Evolutionary conservation across 148 eudicot genomes (phyloP).

Genomic region (Polygonum aviculare): DNA sequence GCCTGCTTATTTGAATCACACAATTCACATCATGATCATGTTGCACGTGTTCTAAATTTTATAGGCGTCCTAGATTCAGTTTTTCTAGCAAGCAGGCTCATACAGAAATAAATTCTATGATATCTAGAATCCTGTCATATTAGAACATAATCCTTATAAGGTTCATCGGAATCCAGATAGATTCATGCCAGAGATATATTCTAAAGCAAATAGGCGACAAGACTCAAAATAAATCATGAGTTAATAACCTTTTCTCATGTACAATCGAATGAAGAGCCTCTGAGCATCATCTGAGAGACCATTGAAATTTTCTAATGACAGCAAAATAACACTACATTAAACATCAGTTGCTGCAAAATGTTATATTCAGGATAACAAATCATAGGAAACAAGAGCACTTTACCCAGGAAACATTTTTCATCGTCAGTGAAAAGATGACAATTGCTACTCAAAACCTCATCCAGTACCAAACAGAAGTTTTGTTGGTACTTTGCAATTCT

Average conservation of each 20-base stretch:
- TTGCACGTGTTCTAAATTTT: not conserved
- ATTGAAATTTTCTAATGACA: constrained; percentile 48
- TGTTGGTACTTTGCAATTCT: constrained; percentile 53
- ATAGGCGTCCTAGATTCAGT: not conserved
- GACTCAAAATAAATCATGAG: not conserved
- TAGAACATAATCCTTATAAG: not conserved
- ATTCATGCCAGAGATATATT: not conserved
- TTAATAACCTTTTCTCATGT: constrained; percentile 69
- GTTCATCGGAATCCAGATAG: not conserved
- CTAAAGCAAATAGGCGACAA: not conserved
- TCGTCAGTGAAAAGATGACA: constrained; percentile 50
- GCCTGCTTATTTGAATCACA: not conserved
- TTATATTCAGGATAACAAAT: not conserved
- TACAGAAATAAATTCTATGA: not conserved
- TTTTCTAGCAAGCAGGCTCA: not conserved
- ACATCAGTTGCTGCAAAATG: not conserved
- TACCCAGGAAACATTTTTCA: constrained; percentile 65
- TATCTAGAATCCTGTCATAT: not conserved
- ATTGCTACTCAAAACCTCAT: constrained; percentile 57
- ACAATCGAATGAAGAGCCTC: constrained; percentile 82
- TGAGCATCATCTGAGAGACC: constrained; percentile 81
- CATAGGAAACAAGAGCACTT: not conserved
- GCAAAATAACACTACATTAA: constrained; percentile 9
- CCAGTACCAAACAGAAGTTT: constrained; percentile 53
- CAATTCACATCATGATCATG: not conserved